Conservation (phyloP, 2,329 filamentous ascomycete species). For the Berkeleyomyces rouxiae region DNA sequence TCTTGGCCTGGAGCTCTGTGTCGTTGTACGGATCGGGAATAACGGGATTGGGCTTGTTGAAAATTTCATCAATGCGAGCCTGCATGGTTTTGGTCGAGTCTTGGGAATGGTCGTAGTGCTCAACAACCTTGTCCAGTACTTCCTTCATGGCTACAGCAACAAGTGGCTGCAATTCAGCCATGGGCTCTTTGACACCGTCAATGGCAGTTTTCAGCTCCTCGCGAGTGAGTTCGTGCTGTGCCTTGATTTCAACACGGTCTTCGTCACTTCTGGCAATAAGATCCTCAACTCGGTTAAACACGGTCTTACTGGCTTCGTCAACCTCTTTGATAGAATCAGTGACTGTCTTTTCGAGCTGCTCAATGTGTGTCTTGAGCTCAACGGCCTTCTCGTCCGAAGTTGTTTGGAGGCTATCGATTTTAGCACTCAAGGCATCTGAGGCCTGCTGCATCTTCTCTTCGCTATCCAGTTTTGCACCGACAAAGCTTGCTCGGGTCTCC, state of each 20-base stretch:
- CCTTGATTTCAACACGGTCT: slow-evolving; percentile 53
- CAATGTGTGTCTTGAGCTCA: slow-evolving; percentile 72
- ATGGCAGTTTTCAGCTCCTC: slow-evolving; percentile 59
- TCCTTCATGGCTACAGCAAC: slow-evolving; percentile 76
- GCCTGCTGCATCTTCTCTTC: slow-evolving; percentile 57
- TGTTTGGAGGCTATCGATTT: slow-evolving; percentile 19
- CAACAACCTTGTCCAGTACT: slow-evolving; percentile 62
- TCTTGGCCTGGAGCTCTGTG: slow-evolving; percentile 17
- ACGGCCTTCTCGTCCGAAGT: background rate
- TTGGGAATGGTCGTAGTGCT: slow-evolving; percentile 82
- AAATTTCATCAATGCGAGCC: slow-evolving; percentile 42
- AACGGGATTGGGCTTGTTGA: slow-evolving; percentile 37
- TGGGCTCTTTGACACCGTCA: slow-evolving; percentile 55
- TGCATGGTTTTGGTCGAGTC: slow-evolving; percentile 39
- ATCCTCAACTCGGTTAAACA: slow-evolving; percentile 69
- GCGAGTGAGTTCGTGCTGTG: slow-evolving; percentile 67
- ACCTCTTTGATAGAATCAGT: slow-evolving; percentile 75
- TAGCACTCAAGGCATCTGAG: slow-evolving; percentile 35
- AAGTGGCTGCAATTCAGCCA: slow-evolving; percentile 73
- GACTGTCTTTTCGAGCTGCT: slow-evolving; percentile 66
- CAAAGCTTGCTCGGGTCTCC: slow-evolving; percentile 62
- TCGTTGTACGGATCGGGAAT: slow-evolving; percentile 47
- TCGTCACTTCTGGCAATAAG: slow-evolving; percentile 62
- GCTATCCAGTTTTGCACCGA: slow-evolving; percentile 64
- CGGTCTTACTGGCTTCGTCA: slow-evolving; percentile 71